Conservation (phyloP, 345 rosid genomes). For the Camelina neglecta region DNA sequence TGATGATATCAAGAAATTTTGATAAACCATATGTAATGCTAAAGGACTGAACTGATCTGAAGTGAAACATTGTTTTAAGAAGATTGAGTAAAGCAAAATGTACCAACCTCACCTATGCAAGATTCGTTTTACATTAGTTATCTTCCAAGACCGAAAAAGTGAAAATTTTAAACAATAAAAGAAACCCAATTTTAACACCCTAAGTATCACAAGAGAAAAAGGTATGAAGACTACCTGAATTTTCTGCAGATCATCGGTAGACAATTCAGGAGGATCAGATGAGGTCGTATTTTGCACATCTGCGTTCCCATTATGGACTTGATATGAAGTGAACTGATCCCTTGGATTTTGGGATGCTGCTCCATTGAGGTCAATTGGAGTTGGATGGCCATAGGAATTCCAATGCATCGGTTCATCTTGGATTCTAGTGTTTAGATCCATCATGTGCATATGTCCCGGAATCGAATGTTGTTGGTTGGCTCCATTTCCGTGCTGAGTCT, state of each 20-base stretch:
- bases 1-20: background rate
- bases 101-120: conserved; percentile 14
- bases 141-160: conserved; percentile 5
- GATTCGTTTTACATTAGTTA: conserved; percentile 3
- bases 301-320: conserved; percentile 43
- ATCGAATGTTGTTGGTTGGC: conserved; percentile 49
- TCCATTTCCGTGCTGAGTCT: conserved; percentile 53
- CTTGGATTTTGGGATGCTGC: conserved; percentile 51
- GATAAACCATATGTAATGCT: conserved; percentile 1
- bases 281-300: conserved; percentile 47
- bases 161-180: background rate
- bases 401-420: conserved; percentile 52
- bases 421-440: conserved; percentile 67
- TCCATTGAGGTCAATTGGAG: conserved; percentile 70
- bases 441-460: conserved; percentile 39
- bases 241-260: conserved; percentile 70
- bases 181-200: conserved; percentile 1
- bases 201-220: conserved; percentile 9
- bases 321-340: conserved; percentile 46
- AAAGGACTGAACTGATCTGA: conserved; percentile 1
- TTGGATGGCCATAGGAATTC: conserved; percentile 42
- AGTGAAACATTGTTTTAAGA: background rate
- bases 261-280: conserved; percentile 52
- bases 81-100: background rate
- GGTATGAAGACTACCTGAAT: conserved; percentile 62